Percentiles rank a stretch among this genome's conserved stretches.
These are phyloP conservation scores for Lignosus rhinocerotis DNA, from an alignment of 1,284 basidiomycete species.

Conservation along the genomic window DNA sequence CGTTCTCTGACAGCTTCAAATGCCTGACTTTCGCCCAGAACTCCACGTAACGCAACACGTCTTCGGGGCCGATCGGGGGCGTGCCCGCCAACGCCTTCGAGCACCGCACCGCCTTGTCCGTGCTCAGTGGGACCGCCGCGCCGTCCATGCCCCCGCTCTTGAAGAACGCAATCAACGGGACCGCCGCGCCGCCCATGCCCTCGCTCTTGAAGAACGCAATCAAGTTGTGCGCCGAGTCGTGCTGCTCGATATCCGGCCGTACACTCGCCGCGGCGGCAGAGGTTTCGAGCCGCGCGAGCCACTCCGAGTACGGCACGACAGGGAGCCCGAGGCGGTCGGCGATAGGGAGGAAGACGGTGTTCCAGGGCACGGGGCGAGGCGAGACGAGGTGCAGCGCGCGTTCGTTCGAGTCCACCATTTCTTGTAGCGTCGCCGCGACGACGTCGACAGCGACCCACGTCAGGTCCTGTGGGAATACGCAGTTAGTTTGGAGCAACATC, in stretches of 20 bases:
- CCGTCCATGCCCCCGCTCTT: constrained; percentile 6
- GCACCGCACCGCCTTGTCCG: constrained; percentile 2
- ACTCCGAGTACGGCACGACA: constrained; percentile 27
- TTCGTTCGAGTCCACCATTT: constrained; percentile 23
- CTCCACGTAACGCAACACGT: constrained; percentile 9
- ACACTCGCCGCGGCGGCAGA: constrained; percentile 4
- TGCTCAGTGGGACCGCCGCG: constrained; percentile 5
- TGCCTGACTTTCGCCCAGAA: constrained; percentile 1
- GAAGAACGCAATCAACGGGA: constrained; percentile 10
- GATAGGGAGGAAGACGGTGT: constrained; percentile 17
- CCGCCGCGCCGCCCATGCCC: constrained; percentile 1
- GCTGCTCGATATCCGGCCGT: constrained; percentile 5
- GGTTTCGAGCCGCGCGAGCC: constrained; percentile 20
- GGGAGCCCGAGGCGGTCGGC: constrained; percentile 24
- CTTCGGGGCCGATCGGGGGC: constrained; percentile 4
- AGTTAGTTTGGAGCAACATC: too few species aligned
- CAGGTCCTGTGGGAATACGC: constrained; percentile 1
- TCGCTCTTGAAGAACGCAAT: constrained; percentile 12
- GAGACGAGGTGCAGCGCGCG: constrained; percentile 30
- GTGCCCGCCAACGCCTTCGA: constrained; percentile 5
- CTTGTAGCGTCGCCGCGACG: constrained; percentile 22
- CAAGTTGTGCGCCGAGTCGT: constrained; percentile 15
- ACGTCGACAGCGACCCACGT: constrained; percentile 27
- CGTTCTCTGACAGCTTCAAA: neutral
- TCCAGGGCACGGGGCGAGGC: constrained; percentile 29